Conservation (phyloP, 2,329 filamentous ascomycete species). For the Aureobasidium lini region DNA sequence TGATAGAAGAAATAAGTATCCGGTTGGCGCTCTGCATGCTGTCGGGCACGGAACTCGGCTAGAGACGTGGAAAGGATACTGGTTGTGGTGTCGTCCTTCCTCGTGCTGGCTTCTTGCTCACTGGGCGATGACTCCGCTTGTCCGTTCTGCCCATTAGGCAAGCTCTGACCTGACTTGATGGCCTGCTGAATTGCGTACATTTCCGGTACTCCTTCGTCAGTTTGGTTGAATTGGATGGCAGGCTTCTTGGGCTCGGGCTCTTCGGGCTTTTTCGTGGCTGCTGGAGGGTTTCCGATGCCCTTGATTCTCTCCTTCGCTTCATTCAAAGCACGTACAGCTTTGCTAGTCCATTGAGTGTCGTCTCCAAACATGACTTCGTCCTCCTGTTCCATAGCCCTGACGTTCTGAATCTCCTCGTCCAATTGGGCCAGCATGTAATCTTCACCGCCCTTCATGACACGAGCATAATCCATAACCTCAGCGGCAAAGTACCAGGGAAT, state of each 20-base stretch:
- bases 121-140: neutral
- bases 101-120: neutral
- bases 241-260: conserved; percentile 38
- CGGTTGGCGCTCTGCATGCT: conserved; percentile 35
- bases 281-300: conserved; percentile 59
- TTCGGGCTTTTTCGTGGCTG: conserved; percentile 42
- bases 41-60: conserved; percentile 38
- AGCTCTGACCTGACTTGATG: conserved; percentile 36
- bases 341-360: conserved; percentile 85
- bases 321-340: conserved; percentile 67
- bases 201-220: conserved; percentile 40
- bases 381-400: conserved; percentile 71
- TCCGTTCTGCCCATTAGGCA: conserved; percentile 8
- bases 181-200: conserved; percentile 46
- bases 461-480: conserved; percentile 88
- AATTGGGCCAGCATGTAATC: conserved; percentile 81
- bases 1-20: conserved; percentile 80
- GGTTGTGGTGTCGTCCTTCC: conserved; percentile 15
- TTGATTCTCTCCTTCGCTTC: conserved; percentile 68
- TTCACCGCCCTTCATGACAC: conserved; percentile 88
- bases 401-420: conserved; percentile 66
- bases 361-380: conserved; percentile 90
- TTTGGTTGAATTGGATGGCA: conserved; percentile 43
- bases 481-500: conserved; percentile 94
- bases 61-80: conserved; percentile 34